Evolutionary conservation across 768 basidiomycete species (phyloP).

Genomic region (Amyloporia xantha): DNA sequence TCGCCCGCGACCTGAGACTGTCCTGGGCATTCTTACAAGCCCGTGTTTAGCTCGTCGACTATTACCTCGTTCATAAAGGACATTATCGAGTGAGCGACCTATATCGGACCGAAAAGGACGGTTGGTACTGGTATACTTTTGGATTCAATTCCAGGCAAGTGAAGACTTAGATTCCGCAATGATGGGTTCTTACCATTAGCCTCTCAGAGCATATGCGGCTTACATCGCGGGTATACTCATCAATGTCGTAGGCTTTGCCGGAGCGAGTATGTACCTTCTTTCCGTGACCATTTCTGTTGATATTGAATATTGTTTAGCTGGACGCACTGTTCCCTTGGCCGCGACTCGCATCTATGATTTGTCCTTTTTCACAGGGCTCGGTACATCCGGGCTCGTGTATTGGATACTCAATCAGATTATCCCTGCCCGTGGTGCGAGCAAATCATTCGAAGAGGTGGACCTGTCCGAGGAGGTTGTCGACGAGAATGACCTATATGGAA

Average conservation of each 20-base stretch:
- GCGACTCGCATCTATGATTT: slow-evolving; percentile 72
- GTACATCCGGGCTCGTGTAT: slow-evolving; percentile 61
- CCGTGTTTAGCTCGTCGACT: slow-evolving; percentile 59
- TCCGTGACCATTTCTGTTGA: too few species aligned
- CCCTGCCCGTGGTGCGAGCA: slow-evolving; percentile 47
- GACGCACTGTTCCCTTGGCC: slow-evolving; percentile 52
- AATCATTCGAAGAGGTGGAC: slow-evolving; percentile 51
- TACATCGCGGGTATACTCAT: slow-evolving; percentile 73
- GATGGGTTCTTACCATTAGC: neutral
- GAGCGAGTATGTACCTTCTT: slow-evolving; percentile 47
- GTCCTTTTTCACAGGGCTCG: slow-evolving; percentile 83
- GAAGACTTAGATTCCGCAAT: neutral
- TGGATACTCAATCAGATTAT: slow-evolving; percentile 49
- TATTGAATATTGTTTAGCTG: slow-evolving; percentile 43
- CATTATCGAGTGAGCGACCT: slow-evolving; percentile 68
- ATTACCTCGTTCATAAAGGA: slow-evolving; percentile 66
- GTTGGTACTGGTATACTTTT: slow-evolving; percentile 72
- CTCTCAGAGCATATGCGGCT: slow-evolving; percentile 49
- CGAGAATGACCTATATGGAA: too few species aligned
- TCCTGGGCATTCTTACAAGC: neutral
- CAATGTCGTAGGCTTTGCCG: slow-evolving; percentile 78
- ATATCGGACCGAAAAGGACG: slow-evolving; percentile 48
- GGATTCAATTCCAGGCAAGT: slow-evolving; percentile 64
- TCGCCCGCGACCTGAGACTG: neutral
- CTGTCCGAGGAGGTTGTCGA: slow-evolving; percentile 25